Conservation (phyloP, 2,329 filamentous ascomycete species). For the Amylocarpus encephaloides region DNA sequence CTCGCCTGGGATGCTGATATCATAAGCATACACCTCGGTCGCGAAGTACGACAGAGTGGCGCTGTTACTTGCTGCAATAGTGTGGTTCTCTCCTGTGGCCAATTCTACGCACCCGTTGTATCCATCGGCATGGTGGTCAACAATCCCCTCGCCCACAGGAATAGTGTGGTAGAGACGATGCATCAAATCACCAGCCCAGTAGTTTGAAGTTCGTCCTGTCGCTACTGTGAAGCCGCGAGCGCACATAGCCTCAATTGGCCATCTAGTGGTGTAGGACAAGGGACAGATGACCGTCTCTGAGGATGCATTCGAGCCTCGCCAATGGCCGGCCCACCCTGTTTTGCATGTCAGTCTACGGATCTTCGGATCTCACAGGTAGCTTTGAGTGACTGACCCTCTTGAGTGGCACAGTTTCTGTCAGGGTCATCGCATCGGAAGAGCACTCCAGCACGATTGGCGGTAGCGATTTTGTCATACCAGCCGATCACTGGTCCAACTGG, state of each 20-base stretch:
- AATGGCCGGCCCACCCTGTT: constrained; percentile 58
- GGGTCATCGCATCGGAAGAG: constrained; percentile 64
- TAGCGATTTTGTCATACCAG: constrained; percentile 54
- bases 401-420: constrained; percentile 53
- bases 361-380: background rate
- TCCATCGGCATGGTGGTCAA: constrained; percentile 56
- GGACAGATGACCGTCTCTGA: constrained; percentile 65
- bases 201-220: constrained; percentile 48
- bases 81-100: constrained; percentile 2
- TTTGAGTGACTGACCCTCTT: constrained; percentile 34
- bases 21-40: constrained; percentile 59
- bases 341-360: constrained; percentile 25
- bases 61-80: constrained; percentile 46
- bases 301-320: constrained; percentile 58
- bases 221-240: constrained; percentile 57
- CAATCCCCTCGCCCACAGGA: constrained; percentile 49
- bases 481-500: constrained; percentile 53
- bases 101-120: constrained; percentile 1
- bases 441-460: constrained; percentile 49
- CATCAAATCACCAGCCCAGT: constrained; percentile 60
- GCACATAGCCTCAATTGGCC: constrained; percentile 53
- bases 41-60: constrained; percentile 64
- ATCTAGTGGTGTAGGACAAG: constrained; percentile 52
- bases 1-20: constrained; percentile 55
- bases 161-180: constrained; percentile 62